Evolutionary conservation across 2,329 filamentous ascomycete genomes (phyloP).

Genomic region (Cladosporium cucumerinum): DNA sequence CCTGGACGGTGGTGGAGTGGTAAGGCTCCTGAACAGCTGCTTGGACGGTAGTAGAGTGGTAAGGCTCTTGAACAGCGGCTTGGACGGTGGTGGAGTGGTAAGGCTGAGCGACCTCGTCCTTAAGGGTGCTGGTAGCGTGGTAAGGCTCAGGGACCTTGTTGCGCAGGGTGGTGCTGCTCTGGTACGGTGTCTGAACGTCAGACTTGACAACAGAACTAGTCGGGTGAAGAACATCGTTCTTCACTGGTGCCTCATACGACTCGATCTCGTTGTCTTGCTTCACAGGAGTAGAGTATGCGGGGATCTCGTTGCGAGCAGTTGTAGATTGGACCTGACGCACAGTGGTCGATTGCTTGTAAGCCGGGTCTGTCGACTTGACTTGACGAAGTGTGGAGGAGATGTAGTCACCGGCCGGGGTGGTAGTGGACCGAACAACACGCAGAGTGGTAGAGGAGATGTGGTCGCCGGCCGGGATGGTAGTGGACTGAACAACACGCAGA

Average conservation of each 20-base stretch:
- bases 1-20: background rate
- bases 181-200: background rate
- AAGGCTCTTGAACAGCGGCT: background rate
- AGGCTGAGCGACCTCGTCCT: too few relatives aligned
- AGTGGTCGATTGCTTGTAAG: background rate
- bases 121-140: background rate
- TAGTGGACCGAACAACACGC: background rate
- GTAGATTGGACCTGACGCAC: background rate
- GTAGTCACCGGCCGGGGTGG: background rate
- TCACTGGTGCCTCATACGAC: background rate
- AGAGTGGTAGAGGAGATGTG: background rate
- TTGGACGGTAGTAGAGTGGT: background rate
- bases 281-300: background rate
- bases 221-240: background rate
- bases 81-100: background rate
- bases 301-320: background rate
- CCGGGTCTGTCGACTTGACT: background rate
- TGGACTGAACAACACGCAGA: background rate
- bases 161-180: background rate
- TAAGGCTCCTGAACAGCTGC: background rate
- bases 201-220: background rate
- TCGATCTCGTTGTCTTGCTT: constrained; percentile 1
- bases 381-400: background rate
- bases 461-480: background rate
- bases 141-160: background rate